Percentiles rank a stretch among this genome's conserved stretches.
These are phyloP conservation scores for Penicillium cataractarum DNA, from an alignment of 495 filamentous ascomycete species.

Conservation along the genomic window DNA sequence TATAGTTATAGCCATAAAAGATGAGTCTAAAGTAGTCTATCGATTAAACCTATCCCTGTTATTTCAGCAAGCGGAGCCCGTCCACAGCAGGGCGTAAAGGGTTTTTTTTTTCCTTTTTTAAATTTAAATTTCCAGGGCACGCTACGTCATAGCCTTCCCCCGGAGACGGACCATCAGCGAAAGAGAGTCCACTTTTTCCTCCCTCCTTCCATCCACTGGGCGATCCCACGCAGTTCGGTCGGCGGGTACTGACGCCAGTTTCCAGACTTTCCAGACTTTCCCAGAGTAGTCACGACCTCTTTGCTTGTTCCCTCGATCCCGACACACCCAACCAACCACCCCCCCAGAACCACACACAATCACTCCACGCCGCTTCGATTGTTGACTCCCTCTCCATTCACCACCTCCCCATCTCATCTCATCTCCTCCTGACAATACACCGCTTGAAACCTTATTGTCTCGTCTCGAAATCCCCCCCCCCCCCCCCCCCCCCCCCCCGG, in stretches of 20 bases:
- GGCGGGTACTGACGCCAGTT: slow-evolving; percentile 37
- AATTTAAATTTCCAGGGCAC: slow-evolving; percentile 20
- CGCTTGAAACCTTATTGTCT: slow-evolving; percentile 24
- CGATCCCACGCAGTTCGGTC: slow-evolving; percentile 36
- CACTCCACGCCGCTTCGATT: neutral
- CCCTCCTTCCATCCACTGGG: slow-evolving; percentile 24
- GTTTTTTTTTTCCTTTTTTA: slow-evolving; percentile 9
- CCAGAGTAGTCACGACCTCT: neutral
- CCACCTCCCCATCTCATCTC: neutral
- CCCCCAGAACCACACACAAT: slow-evolving; percentile 2
- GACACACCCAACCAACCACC: slow-evolving; percentile 9
- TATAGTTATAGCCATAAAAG: neutral
- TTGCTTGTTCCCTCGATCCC: slow-evolving; percentile 19
- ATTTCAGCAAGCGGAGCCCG: neutral
- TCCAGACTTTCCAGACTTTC: slow-evolving; percentile 13
- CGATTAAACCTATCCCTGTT: no score
- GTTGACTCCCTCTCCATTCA: neutral
- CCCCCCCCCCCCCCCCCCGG: no score
- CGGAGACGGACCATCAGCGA: slow-evolving; percentile 33
- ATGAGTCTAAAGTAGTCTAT: neutral
- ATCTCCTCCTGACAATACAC: slow-evolving; percentile 24
- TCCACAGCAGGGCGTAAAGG: slow-evolving; percentile 3
- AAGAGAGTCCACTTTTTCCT: slow-evolving; percentile 33
- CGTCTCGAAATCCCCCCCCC: slow-evolving; percentile 7
- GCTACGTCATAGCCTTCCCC: slow-evolving; percentile 45